These are phyloP conservation scores for Cyclocybe aegerita DNA, from an alignment of 768 basidiomycete genomes.

Conservation along the genomic window DNA sequence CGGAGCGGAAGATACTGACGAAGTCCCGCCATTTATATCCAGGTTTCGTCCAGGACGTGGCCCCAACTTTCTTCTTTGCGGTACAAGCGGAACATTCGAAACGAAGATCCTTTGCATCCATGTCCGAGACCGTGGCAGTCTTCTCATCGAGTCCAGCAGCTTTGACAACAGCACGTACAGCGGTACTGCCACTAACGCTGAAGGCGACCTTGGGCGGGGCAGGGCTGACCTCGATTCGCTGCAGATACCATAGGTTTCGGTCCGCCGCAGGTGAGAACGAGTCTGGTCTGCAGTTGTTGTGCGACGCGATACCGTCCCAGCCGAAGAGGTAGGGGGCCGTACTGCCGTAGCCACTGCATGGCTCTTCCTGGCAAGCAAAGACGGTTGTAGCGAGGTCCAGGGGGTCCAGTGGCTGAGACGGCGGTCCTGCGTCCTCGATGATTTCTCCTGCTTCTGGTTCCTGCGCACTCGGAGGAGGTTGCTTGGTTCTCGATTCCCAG, in stretches of 20 bases:
- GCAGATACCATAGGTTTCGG: too few species aligned
- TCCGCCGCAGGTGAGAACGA: too few species aligned
- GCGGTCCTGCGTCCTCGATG: background rate
- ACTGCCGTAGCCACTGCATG: background rate
- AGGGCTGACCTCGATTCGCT: too few species aligned
- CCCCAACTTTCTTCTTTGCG: background rate
- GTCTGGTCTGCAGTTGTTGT: background rate
- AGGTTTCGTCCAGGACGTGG: background rate
- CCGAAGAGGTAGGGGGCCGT: background rate
- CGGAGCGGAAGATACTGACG: background rate
- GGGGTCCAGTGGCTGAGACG: background rate
- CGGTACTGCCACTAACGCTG: background rate
- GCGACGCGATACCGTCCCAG: background rate
- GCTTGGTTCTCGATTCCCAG: background rate
- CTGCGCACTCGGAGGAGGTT: background rate
- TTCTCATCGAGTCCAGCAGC: slow-evolving; percentile 4
- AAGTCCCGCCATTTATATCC: slow-evolving; percentile 7
- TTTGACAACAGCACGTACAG: slow-evolving; percentile 2
- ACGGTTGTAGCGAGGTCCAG: background rate
- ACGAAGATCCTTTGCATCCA: slow-evolving; percentile 10
- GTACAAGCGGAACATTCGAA: slow-evolving; percentile 7
- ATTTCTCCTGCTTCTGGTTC: background rate
- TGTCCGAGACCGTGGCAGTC: slow-evolving; percentile 6
- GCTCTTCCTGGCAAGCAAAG: background rate
- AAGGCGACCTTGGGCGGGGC: background rate